These are phyloP conservation scores for Hypoxylon rubiginosum DNA, from an alignment of 2,329 filamentous ascomycete genomes.

Conservation along the genomic window DNA sequence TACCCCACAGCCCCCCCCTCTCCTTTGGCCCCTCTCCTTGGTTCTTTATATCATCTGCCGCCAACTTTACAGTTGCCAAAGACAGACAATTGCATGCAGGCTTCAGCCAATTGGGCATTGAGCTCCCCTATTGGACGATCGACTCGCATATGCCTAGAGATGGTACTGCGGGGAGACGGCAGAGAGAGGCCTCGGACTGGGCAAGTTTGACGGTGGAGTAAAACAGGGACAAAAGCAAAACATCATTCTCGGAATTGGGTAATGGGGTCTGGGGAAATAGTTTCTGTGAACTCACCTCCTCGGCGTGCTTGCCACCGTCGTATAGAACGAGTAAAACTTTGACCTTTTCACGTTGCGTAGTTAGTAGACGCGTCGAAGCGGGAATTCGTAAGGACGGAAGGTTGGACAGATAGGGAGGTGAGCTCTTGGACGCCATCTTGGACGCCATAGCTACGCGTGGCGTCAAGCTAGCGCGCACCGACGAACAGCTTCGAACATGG, in stretches of 20 bases:
- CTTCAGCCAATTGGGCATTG: conserved; percentile 39
- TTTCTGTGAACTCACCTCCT: conserved; percentile 72
- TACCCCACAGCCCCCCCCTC: conserved; percentile 9
- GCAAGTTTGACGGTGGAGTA: conserved; percentile 9
- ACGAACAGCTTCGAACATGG: conserved; percentile 41
- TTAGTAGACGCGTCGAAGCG: conserved; percentile 72
- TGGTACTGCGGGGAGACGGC: conserved; percentile 36
- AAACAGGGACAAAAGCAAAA: conserved; percentile 10
- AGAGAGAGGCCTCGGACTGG: conserved; percentile 14
- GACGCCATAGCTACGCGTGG: conserved; percentile 45
- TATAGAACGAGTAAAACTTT: conserved; percentile 96
- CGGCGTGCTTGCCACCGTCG: conserved; percentile 90
- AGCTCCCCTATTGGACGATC: conserved; percentile 27
- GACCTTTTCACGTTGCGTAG: conserved; percentile 74
- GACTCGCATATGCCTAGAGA: conserved; percentile 32
- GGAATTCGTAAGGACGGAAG: conserved; percentile 60
- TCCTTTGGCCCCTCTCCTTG: conserved; percentile 9
- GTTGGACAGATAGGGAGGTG: conserved; percentile 51
- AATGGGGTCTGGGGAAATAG: conserved; percentile 14
- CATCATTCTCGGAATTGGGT: conserved; percentile 13
- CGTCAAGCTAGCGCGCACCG: conserved; percentile 46
- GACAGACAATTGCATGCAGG: conserved; percentile 35
- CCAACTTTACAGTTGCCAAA: conserved; percentile 32
- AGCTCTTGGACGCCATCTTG: no score
- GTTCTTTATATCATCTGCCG: conserved; percentile 37